Base-by-base conservation (phyloP, 495 filamentous ascomycete genomes). In the Gamarada debralockiae region DNA sequence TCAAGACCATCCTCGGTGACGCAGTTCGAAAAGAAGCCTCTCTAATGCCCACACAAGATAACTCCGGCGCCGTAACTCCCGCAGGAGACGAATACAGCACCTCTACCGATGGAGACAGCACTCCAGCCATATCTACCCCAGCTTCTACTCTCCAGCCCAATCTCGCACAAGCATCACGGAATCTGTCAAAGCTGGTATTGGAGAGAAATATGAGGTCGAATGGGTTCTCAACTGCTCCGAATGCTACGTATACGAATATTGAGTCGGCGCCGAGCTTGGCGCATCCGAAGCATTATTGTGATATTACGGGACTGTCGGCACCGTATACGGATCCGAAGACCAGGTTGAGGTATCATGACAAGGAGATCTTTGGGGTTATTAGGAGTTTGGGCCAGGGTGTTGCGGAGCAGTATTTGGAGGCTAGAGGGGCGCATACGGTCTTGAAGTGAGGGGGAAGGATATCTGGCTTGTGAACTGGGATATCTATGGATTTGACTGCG, bases 1-100 rank as follows among this genome's bases (percentile, higher is more conserved):
- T 97, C 69, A 97, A 97, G 69, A 89, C 95, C 65, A 90, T 97
- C 53, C 77, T 98, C 55, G 83, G 89, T n/a, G 93, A 98, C 59
- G 89, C 84, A 23, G 77, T 86, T 20, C 83, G 90, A 33, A 91
- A 90, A 65, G 85, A 92, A 72, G 87, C 88, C 7, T 87, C 86
- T 3, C 80, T 86, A 14, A 75, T 90, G 57, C 73, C 77, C n/a
- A 93, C 89, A 0, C 89, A 93, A 50, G 82, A 82, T 59, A 90
- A 92, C 67, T 89, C 85, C 65, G 90, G 91, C 54, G 73, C 82
- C 20, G 86, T 79, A 0, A 95, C 90, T 0, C 91, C 91, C 1
- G 72, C 80, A 29, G 65, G 65, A 9, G 65, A 71, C 54, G 73
- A 75, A 49, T 72, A 70, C 14, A 73, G 73, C 8, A 76, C 81